Evolutionary conservation across 345 rosid species (phyloP).

Genomic region (Euphorbia tirucalli): DNA sequence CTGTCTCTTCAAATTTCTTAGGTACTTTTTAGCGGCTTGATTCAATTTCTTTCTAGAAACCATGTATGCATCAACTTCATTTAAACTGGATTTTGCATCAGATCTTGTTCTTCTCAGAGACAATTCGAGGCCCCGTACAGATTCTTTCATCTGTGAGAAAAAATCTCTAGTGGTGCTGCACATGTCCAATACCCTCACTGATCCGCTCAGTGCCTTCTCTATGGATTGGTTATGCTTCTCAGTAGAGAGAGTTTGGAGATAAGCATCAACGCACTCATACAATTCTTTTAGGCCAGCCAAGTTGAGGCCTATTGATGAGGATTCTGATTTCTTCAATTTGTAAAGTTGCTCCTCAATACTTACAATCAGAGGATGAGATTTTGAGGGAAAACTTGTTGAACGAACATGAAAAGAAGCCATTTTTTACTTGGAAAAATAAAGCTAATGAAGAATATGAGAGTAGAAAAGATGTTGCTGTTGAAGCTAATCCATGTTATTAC

Average conservation of each 20-base stretch:
- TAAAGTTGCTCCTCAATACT: conserved; percentile 32
- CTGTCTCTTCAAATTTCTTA: neutral
- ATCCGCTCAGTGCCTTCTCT: conserved; percentile 4
- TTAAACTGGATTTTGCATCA: neutral
- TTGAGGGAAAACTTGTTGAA: neutral
- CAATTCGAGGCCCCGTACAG: neutral
- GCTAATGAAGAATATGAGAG: neutral
- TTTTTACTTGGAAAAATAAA: neutral
- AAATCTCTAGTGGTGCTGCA: conserved; percentile 1
- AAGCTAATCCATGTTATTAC: neutral
- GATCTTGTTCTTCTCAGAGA: neutral
- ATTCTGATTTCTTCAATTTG: conserved; percentile 23
- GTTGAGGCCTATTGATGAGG: neutral
- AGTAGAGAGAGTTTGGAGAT: neutral
- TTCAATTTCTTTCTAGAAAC: neutral
- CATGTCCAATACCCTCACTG: conserved; percentile 10
- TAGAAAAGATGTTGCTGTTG: neutral
- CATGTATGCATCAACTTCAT: neutral
- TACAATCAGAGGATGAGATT: conserved; percentile 30
- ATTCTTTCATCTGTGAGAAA: conserved; percentile 6
- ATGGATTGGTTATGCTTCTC: neutral
- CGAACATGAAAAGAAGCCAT: neutral
- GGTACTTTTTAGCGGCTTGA: neutral
- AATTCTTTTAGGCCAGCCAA: neutral
- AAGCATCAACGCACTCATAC: neutral